These are phyloP conservation scores for Hebeloma cylindrosporum DNA, from an alignment of 768 basidiomycete species.

Conservation along the genomic window DNA sequence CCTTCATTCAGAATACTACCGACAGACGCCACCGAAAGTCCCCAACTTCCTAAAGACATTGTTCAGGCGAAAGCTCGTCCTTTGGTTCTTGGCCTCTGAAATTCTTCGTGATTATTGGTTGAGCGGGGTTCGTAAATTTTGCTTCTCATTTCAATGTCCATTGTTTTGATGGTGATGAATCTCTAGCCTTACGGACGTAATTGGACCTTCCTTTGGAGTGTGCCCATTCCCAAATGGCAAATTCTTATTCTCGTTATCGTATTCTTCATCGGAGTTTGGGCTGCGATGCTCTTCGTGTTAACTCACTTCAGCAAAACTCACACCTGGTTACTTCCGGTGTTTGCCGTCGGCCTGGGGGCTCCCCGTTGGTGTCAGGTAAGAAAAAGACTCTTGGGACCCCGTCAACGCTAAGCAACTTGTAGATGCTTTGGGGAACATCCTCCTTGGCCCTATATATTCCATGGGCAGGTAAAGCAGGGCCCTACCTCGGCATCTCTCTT, in stretches of 20 bases:
- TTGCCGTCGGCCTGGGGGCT: slow-evolving; percentile 92
- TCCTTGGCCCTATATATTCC: slow-evolving; percentile 91
- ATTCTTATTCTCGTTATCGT: slow-evolving; percentile 74
- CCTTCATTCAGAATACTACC: slow-evolving; percentile 69
- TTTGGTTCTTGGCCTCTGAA: slow-evolving; percentile 95
- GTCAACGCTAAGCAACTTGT: slow-evolving; percentile 9
- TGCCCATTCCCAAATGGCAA: slow-evolving; percentile 79
- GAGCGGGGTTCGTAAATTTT: slow-evolving; percentile 61
- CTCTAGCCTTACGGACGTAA: slow-evolving; percentile 86
- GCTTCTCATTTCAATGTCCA: not conserved
- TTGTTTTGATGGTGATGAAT: slow-evolving; percentile 11
- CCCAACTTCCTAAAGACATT: slow-evolving; percentile 89
- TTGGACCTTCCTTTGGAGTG: slow-evolving; percentile 92
- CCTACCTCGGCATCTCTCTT: slow-evolving; percentile 85
- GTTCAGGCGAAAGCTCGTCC: slow-evolving; percentile 85
- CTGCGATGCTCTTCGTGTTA: slow-evolving; percentile 64
- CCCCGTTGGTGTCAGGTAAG: slow-evolving; percentile 91
- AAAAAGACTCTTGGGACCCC: not conserved
- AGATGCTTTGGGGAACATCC: slow-evolving; percentile 96
- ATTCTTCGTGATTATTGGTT: slow-evolving; percentile 91
- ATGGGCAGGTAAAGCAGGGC: slow-evolving; percentile 84
- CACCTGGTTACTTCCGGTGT: slow-evolving; percentile 93
- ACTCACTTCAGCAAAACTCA: slow-evolving; percentile 91
- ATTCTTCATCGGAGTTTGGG: slow-evolving; percentile 93
- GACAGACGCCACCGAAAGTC: slow-evolving; percentile 92